These are phyloP conservation scores for Diaporthe citriasiana DNA, from an alignment of 2,329 filamentous ascomycete genomes.

Conservation along the genomic window DNA sequence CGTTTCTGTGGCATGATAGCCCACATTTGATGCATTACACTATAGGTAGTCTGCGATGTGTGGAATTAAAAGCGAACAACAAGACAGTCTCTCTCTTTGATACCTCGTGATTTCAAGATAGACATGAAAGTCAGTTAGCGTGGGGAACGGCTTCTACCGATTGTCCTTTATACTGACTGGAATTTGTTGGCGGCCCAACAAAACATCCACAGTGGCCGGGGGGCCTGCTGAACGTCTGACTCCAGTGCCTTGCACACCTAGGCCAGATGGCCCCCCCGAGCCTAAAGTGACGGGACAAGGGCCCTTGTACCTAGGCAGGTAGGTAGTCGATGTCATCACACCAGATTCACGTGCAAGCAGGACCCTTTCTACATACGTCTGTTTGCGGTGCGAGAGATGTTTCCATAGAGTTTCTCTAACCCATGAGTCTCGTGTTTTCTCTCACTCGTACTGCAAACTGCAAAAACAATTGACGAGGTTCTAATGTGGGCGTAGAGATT, in stretches of 20 bases:
- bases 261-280: neutral
- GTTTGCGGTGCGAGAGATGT: neutral
- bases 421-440: neutral
- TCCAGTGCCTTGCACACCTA: neutral
- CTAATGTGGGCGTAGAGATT: neutral
- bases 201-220: conserved; percentile 22
- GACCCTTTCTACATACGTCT: neutral
- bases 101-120: neutral
- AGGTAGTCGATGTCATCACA: neutral
- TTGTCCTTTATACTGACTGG: conserved; percentile 6
- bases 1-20: neutral
- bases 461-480: neutral
- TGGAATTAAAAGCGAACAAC: neutral
- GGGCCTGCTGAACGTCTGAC: conserved; percentile 5
- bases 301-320: neutral
- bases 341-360: neutral
- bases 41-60: conserved; percentile 1
- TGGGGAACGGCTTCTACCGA: neutral
- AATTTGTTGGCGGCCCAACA: conserved; percentile 39
- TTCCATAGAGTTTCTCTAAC: neutral
- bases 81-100: neutral
- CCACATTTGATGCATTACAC: conserved; percentile 14
- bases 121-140: neutral
- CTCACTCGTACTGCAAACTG: too few species aligned
- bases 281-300: neutral